phyloP scores from a whole-genome alignment of 768 basidiomycete species.

The Pleurotus cornucopiae region DNA sequence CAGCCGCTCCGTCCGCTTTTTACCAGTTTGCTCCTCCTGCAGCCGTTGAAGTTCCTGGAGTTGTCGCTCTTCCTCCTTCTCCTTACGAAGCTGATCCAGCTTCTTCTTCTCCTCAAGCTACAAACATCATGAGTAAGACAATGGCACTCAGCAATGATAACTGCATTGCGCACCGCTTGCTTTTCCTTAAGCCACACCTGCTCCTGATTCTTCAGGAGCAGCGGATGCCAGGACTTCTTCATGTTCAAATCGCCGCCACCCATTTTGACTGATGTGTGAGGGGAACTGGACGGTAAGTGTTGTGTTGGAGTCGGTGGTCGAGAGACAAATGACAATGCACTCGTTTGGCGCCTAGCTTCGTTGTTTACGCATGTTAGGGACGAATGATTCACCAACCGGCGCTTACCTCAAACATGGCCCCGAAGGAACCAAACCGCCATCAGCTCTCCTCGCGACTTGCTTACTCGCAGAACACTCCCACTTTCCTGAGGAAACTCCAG shows the following conservation, averaged over 20 bases:
- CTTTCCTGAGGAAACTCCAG: conserved; percentile 64
- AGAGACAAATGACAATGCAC: neutral
- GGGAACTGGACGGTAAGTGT: neutral
- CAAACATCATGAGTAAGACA: conserved; percentile 13
- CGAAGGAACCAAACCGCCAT: conserved; percentile 64
- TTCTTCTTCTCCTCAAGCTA: conserved; percentile 99
- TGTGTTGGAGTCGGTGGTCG: neutral
- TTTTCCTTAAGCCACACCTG: conserved; percentile 99
- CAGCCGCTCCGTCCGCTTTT: conserved; percentile 88
- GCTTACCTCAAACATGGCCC: conserved; percentile 27
- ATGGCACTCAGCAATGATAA: neutral
- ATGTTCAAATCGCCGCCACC: conserved; percentile 98
- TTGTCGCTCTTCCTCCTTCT: conserved; percentile 96
- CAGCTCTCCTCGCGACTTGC: conserved; percentile 70
- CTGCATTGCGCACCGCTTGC: conserved; percentile 66
- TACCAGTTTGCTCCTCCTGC: conserved; percentile 94
- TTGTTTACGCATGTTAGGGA: neutral
- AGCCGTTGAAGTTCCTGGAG: conserved; percentile 93
- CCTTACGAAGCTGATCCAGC: conserved; percentile 92
- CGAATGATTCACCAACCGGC: neutral
- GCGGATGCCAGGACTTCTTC: conserved; percentile 99
- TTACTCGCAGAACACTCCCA: conserved; percentile 57
- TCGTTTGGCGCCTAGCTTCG: neutral
- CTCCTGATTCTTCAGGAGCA: conserved; percentile 97
- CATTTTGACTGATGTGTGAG: conserved; percentile 61